phyloP scores from a whole-genome alignment of 2,329 filamentous ascomycete genomes.

The Beauveria medogensis region DNA sequence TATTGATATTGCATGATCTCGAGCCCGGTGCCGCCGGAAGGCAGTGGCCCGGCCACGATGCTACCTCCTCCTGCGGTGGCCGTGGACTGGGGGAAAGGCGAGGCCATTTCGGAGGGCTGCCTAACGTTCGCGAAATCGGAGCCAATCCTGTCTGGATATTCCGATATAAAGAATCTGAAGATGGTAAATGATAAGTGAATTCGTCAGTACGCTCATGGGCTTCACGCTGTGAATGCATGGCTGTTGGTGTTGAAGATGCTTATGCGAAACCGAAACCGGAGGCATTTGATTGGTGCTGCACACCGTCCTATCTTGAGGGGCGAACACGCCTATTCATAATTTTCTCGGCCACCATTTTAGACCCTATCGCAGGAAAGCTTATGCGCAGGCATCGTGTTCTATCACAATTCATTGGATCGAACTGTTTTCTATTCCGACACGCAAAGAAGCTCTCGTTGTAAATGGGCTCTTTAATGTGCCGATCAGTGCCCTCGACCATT shows the following conservation, averaged over 20 bases:
- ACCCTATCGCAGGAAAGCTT: too few relatives aligned
- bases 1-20: conserved; percentile 81
- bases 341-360: neutral
- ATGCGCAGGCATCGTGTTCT: too few relatives aligned
- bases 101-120: conserved; percentile 36
- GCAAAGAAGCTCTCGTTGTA: too few relatives aligned
- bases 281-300: neutral
- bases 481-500: too few relatives aligned
- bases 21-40: conserved; percentile 63
- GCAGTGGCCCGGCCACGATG: conserved; percentile 65
- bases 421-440: too few relatives aligned
- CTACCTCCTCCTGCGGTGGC: conserved; percentile 70
- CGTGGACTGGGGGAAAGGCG: conserved; percentile 69
- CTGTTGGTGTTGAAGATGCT: neutral
- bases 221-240: neutral
- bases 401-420: too few relatives aligned
- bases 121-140: neutral
- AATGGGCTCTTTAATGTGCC: too few relatives aligned
- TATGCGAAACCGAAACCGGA: neutral
- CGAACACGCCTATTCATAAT: neutral
- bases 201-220: neutral
- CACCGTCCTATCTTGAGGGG: neutral
- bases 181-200: too few relatives aligned
- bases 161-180: neutral
- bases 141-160: neutral